A percentile compares a stretch with the other conserved stretches of the same genome.
phyloP scores from a whole-genome alignment of 495 filamentous ascomycete species.

The Xylaria acuta region DNA sequence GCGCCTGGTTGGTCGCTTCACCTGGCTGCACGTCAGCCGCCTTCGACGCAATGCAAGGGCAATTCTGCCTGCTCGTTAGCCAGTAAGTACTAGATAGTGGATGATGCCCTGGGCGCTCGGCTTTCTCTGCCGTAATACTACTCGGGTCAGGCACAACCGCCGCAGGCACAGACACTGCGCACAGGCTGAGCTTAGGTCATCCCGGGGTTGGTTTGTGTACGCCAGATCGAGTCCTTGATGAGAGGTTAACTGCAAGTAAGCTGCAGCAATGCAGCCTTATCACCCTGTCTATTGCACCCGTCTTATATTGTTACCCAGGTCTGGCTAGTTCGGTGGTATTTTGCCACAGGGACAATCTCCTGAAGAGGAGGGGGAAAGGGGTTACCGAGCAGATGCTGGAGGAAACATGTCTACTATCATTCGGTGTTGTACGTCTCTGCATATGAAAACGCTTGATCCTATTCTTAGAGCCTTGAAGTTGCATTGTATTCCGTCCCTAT shows the following conservation, averaged over 20 bases:
- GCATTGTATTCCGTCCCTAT: not conserved
- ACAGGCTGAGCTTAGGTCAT: not conserved
- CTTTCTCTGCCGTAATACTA: conserved; percentile 1
- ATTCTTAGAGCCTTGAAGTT: not conserved
- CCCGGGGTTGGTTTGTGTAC: not conserved
- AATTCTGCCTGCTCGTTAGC: conserved; percentile 2
- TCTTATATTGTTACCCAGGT: not conserved
- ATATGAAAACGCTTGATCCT: not conserved
- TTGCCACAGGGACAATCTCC: not conserved
- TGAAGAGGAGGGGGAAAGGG: not conserved
- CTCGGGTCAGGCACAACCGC: conserved; percentile 6
- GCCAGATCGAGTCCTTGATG: not conserved
- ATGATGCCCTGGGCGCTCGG: not conserved
- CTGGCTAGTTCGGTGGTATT: not conserved
- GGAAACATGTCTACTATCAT: not conserved
- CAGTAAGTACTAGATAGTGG: not conserved
- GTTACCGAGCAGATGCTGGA: not conserved
- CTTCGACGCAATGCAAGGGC: not conserved
- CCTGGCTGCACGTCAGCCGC: conserved; percentile 15
- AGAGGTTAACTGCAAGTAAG: conserved; percentile 12
- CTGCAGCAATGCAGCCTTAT: conserved; percentile 9
- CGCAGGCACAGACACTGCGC: not conserved
- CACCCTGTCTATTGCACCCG: not conserved
- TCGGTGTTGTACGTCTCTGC: not conserved
- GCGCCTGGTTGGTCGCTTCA: not conserved